Conservation (phyloP, 345 rosid genomes). For the Gossypium arboreum region DNA sequence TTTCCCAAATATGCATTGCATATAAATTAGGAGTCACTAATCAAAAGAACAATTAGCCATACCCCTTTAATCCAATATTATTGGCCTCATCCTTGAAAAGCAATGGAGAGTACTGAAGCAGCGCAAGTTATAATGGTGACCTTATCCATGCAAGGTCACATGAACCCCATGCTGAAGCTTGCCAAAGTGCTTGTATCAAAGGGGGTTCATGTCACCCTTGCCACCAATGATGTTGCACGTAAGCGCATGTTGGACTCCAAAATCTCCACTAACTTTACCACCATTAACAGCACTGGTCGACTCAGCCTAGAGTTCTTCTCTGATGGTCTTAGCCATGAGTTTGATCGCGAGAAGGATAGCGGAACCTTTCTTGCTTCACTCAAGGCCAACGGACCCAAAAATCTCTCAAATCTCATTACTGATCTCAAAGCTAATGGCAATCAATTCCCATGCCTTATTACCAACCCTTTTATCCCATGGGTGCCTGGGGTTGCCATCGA, state of each 20-base stretch:
- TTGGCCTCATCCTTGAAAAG: not conserved
- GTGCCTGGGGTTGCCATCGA: slow-evolving; percentile 35
- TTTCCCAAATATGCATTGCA: not conserved
- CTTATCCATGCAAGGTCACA: slow-evolving; percentile 40
- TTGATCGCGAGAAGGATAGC: slow-evolving; percentile 22
- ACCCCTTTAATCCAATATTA: not conserved
- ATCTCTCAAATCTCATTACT: slow-evolving; percentile 33
- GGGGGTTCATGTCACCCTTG: slow-evolving; percentile 43
- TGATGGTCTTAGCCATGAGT: slow-evolving; percentile 44
- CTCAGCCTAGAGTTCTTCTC: slow-evolving; percentile 40
- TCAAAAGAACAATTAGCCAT: not conserved
- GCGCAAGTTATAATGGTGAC: slow-evolving; percentile 47
- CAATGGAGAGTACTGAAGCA: slow-evolving; percentile 17
- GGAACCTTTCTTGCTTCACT: slow-evolving; percentile 22
- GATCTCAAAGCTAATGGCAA: slow-evolving; percentile 11
- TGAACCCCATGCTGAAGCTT: slow-evolving; percentile 45
- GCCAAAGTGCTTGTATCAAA: slow-evolving; percentile 38
- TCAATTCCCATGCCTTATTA: slow-evolving; percentile 31
- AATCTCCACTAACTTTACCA: not conserved
- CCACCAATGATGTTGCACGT: slow-evolving; percentile 39
- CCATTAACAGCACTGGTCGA: slow-evolving; percentile 6
- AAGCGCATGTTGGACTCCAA: slow-evolving; percentile 24
- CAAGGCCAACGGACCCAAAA: slow-evolving; percentile 27
- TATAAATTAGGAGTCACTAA: not conserved
- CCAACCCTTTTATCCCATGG: slow-evolving; percentile 52